Evolutionary conservation across 352 stramenopile species (phyloP).

Genomic region (Pythium vanterpoolii): DNA sequence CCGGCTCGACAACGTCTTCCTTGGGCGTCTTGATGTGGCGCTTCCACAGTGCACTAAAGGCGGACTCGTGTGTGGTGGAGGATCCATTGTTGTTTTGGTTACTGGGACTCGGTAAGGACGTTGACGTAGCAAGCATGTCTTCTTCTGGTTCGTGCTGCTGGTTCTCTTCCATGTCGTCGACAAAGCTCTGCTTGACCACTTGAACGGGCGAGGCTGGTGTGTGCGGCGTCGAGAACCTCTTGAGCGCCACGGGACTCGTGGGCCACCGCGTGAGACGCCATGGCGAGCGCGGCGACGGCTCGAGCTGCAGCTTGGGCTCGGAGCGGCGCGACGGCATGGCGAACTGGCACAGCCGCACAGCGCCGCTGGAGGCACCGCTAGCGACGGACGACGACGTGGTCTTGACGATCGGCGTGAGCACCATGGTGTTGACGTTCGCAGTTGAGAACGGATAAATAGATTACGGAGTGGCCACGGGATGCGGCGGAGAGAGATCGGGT

Average conservation of each 20-base stretch:
- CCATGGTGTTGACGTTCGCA: constrained; percentile 12
- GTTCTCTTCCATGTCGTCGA: constrained; percentile 14
- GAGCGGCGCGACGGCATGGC: constrained; percentile 19
- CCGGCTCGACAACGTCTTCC: constrained; percentile 1
- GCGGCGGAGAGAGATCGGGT: neutral
- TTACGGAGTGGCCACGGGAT: neutral
- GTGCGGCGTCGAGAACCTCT: constrained; percentile 16
- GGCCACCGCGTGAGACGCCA: constrained; percentile 22
- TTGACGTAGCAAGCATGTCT: neutral
- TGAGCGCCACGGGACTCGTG: constrained; percentile 18
- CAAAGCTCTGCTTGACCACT: constrained; percentile 19
- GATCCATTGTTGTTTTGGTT: constrained; percentile 5
- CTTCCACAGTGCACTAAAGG: constrained; percentile 19
- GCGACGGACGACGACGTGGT: neutral
- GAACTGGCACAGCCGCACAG: constrained; percentile 6
- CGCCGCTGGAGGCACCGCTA: neutral
- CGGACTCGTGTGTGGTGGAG: constrained; percentile 5
- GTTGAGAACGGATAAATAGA: constrained; percentile 12
- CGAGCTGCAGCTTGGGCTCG: constrained; percentile 23
- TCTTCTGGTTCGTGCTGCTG: constrained; percentile 18
- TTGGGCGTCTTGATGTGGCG: constrained; percentile 13
- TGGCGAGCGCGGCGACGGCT: constrained; percentile 7
- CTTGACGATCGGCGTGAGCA: constrained; percentile 18
- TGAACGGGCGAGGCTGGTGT: constrained; percentile 12
- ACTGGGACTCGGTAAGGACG: neutral